phyloP scores from a whole-genome alignment of 306 rosid species.

The Trifolium repens region DNA sequence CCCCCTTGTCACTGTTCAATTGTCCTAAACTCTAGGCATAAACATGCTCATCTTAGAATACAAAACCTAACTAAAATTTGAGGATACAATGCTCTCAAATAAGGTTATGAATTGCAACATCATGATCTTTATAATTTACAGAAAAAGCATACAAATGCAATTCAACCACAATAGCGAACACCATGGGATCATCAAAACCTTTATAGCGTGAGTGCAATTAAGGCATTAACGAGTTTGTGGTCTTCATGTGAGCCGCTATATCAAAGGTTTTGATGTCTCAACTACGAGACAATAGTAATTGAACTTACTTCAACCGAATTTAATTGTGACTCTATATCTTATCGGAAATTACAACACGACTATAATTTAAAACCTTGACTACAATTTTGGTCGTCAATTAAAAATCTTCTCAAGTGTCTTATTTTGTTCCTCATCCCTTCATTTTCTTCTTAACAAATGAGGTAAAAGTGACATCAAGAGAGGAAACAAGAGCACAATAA shows the following conservation, averaged over 20 bases:
- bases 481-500: constrained; percentile 63
- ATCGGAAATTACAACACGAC: neutral
- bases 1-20: neutral
- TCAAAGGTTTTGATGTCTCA: neutral
- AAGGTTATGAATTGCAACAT: neutral
- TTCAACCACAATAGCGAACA: neutral
- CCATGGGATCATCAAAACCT: neutral
- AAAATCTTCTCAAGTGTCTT: neutral
- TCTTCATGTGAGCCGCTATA: neutral
- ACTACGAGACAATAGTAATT: neutral
- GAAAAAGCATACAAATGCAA: neutral
- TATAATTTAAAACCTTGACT: neutral
- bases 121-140: neutral
- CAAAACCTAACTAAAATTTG: constrained; percentile 5
- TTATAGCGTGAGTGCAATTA: neutral
- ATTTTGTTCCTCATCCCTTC: neutral
- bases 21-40: neutral
- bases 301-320: neutral
- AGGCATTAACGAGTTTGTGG: neutral
- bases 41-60: neutral
- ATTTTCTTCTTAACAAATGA: constrained; percentile 6
- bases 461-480: constrained; percentile 46
- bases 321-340: neutral
- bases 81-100: neutral
- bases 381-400: neutral